These are phyloP conservation scores for Phytophthora ohioensis DNA, from an alignment of 352 stramenopile species.

Conservation along the genomic window DNA sequence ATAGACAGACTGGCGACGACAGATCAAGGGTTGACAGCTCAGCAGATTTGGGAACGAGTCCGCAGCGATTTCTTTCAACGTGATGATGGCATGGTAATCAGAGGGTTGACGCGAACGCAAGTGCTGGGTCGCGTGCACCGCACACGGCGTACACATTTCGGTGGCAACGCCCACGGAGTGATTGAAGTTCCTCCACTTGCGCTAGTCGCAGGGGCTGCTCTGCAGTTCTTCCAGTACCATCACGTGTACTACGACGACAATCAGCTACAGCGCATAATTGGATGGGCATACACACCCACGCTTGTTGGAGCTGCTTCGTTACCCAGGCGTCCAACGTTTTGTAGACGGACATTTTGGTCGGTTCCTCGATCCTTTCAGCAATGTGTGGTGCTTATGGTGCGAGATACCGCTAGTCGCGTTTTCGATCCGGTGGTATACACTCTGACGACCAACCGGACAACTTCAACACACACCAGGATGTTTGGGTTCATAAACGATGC, in stretches of 20 bases:
- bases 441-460: constrained; percentile 6
- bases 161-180: constrained; percentile 1
- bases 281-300: constrained; percentile 23
- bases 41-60: not conserved
- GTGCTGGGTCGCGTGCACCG: not conserved
- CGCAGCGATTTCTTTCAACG: not conserved
- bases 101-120: not conserved
- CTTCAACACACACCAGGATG: constrained; percentile 20
- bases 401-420: constrained; percentile 9
- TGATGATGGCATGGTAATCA: not conserved
- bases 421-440: constrained; percentile 24
- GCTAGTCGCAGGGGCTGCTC: not conserved
- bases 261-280: constrained; percentile 18
- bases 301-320: constrained; percentile 4
- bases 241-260: constrained; percentile 1
- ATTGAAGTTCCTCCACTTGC: constrained; percentile 9
- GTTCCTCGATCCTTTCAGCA: constrained; percentile 22
- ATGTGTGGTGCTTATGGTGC: constrained; percentile 33
- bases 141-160: constrained; percentile 2
- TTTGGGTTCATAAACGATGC: constrained; percentile 15
- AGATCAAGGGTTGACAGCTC: not conserved
- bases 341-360: constrained; percentile 37
- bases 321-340: constrained; percentile 20
- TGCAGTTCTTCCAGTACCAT: constrained; percentile 5
- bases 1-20: not conserved